Conservation (phyloP, 2,329 filamentous ascomycete species). For the Penicillium palitans region DNA sequence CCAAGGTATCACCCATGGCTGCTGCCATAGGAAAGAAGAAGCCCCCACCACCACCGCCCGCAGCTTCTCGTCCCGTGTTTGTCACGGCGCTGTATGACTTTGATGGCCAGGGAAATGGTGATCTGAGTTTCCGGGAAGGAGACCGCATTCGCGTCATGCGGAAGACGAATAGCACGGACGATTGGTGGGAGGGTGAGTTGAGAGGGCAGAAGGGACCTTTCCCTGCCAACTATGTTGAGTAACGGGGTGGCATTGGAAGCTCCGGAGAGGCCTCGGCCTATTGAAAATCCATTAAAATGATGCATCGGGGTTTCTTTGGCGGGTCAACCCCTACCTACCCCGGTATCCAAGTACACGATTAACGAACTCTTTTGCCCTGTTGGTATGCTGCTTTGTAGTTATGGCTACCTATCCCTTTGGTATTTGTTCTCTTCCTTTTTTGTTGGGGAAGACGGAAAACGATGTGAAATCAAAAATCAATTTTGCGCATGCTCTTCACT, state of each 20-base stretch:
- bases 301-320: not conserved
- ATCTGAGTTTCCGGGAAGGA: slow-evolving; percentile 73
- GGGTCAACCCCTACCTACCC: not conserved
- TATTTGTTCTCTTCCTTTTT: too few relatives aligned
- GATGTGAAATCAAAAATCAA: too few relatives aligned
- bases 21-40: slow-evolving; percentile 66
- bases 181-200: slow-evolving; percentile 85
- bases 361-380: not conserved
- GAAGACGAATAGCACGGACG: slow-evolving; percentile 76
- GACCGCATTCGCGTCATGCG: slow-evolving; percentile 75
- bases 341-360: not conserved
- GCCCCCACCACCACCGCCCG: slow-evolving; percentile 70
- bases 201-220: slow-evolving; percentile 69
- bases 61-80: slow-evolving; percentile 55
- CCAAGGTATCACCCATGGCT: slow-evolving; percentile 4
- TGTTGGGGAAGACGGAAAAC: too few relatives aligned
- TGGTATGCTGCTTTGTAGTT: too few relatives aligned
- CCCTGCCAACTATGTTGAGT: slow-evolving; percentile 77
- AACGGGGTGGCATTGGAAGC: not conserved
- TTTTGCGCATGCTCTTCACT: too few relatives aligned
- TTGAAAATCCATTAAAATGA: not conserved
- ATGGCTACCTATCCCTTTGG: too few relatives aligned
- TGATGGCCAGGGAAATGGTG: slow-evolving; percentile 66
- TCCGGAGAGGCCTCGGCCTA: not conserved
- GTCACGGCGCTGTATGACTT: slow-evolving; percentile 77